Conservation (phyloP, 75 land plant species). For the Picea sitchensis region DNA sequence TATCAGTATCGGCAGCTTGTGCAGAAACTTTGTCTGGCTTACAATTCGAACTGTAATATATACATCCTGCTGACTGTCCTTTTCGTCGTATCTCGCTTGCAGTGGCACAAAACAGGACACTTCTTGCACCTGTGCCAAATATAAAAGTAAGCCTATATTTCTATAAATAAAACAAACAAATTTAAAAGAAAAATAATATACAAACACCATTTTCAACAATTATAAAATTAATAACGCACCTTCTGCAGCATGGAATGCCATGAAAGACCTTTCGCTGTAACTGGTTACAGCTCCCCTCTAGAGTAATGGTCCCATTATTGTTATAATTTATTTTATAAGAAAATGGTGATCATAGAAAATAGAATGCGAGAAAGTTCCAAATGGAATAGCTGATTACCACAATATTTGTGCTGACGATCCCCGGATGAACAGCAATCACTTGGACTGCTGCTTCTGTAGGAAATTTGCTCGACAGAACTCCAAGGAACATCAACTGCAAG, state of each 20-base stretch:
- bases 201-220: no score
- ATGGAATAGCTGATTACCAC: no score
- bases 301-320: neutral
- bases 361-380: no score
- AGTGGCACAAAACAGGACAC: conserved; percentile 18
- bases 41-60: conserved; percentile 10
- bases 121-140: conserved; percentile 11
- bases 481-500: conserved; percentile 18
- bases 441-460: neutral
- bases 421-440: conserved; percentile 29
- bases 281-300: neutral
- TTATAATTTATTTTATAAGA: no score
- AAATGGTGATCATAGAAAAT: no score
- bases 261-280: neutral
- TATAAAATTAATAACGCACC: neutral
- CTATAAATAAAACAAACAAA: no score
- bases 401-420: conserved; percentile 25
- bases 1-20: neutral
- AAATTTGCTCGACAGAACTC: conserved; percentile 16
- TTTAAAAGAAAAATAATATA: no score
- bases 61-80: neutral
- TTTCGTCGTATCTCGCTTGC: neutral
- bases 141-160: no score
- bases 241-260: conserved; percentile 12
- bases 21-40: neutral